A percentile compares a stretch with the other conserved stretches of the same genome.
Conservation (phyloP, 805 yeast species). For the Metahyphopichia silvanorum region DNA sequence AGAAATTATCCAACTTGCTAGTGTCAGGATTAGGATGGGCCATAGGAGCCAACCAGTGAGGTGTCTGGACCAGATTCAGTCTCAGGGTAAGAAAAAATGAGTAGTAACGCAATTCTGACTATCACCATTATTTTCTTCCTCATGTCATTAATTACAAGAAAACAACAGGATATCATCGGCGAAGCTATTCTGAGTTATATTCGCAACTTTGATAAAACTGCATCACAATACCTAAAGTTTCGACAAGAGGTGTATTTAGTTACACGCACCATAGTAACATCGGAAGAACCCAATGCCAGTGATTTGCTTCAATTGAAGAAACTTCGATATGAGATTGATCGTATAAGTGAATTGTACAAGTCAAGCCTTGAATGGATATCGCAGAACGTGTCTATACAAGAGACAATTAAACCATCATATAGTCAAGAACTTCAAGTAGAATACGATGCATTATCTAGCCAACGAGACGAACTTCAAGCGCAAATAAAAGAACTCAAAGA, state of each 20-base stretch:
- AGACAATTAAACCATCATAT: conserved; percentile 10
- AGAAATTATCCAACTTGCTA: conserved; percentile 47
- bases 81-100: background rate
- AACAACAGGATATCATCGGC: conserved; percentile 33
- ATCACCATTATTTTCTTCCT: background rate
- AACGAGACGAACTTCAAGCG: conserved; percentile 11
- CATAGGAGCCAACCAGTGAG: conserved; percentile 49
- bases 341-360: conserved; percentile 20
- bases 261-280: conserved; percentile 6
- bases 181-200: conserved; percentile 25
- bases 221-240: conserved; percentile 28
- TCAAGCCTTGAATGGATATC: conserved; percentile 20
- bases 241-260: conserved; percentile 28
- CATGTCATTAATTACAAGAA: conserved; percentile 27
- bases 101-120: background rate
- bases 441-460: conserved; percentile 14
- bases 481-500: conserved; percentile 23
- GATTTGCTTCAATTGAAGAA: conserved; percentile 14
- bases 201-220: conserved; percentile 28
- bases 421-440: conserved; percentile 18
- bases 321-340: conserved; percentile 27
- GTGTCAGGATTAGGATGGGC: conserved; percentile 65
- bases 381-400: conserved; percentile 13
- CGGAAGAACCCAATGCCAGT: conserved; percentile 9
- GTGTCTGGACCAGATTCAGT: too few species aligned